These are phyloP conservation scores for Rhizopus sp. DNA, from an alignment of 371 early-diverging fungal genomes.

Conservation along the genomic window DNA sequence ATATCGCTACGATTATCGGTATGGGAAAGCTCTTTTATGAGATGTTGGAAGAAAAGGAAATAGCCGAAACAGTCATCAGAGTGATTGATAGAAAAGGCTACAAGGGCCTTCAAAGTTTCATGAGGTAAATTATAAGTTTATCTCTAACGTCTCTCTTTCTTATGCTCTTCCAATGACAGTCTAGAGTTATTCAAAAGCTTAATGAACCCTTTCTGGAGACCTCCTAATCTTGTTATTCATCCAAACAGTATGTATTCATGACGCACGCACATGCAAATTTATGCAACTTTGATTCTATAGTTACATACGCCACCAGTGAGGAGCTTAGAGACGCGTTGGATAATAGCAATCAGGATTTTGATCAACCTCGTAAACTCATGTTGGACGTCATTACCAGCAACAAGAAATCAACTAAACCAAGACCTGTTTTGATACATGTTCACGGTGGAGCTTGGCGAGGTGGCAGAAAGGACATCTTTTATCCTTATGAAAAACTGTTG, in stretches of 20 bases:
- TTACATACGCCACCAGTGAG: conserved; percentile 58
- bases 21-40: conserved; percentile 23
- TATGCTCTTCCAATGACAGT: neutral
- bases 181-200: conserved; percentile 16
- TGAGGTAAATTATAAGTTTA: conserved; percentile 12
- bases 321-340: conserved; percentile 50
- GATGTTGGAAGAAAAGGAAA: conserved; percentile 22
- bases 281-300: conserved; percentile 23
- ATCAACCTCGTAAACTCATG: conserved; percentile 39
- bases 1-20: conserved; percentile 25
- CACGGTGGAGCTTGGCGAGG: conserved; percentile 68
- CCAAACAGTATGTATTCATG: conserved; percentile 49
- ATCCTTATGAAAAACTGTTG: conserved; percentile 46
- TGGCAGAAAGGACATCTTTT: conserved; percentile 49
- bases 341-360: conserved; percentile 23
- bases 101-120: conserved; percentile 15
- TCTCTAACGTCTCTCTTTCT: neutral
- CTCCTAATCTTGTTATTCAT: conserved; percentile 42
- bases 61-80: conserved; percentile 16
- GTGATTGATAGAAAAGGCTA: conserved; percentile 4
- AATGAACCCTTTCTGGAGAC: conserved; percentile 50
- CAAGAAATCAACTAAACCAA: conserved; percentile 14
- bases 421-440: conserved; percentile 61
- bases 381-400: conserved; percentile 45
- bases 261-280: neutral